Conservation (phyloP, 495 filamentous ascomycete species). For the Pseudoneurospora amorphoporcata region DNA sequence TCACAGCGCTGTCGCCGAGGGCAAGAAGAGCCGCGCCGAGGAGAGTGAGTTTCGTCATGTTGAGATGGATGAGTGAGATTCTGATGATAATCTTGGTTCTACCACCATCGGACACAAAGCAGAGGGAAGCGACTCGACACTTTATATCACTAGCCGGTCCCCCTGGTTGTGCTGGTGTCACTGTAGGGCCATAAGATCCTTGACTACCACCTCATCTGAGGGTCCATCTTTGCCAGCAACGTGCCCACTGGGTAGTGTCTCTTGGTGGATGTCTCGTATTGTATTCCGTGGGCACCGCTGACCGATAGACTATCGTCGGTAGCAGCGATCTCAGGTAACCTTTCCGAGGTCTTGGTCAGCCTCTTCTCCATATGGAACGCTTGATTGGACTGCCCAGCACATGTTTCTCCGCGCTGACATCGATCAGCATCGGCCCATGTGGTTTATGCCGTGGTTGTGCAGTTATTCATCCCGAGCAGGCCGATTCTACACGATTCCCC, state of each 20-base stretch:
- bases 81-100: not conserved
- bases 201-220: not conserved
- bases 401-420: not conserved
- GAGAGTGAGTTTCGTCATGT: conserved; percentile 11
- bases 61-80: not conserved
- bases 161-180: not conserved
- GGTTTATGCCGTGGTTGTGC: not conserved
- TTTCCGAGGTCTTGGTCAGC: not conserved
- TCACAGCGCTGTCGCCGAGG: conserved; percentile 5
- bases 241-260: not conserved
- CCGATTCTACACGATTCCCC: not conserved
- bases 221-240: not conserved
- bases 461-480: not conserved
- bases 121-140: not conserved
- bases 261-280: not conserved
- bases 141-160: not conserved
- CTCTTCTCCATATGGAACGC: not conserved
- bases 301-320: not conserved
- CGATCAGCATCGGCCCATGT: not conserved
- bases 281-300: not conserved
- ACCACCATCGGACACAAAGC: not conserved
- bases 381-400: not conserved
- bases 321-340: not conserved
- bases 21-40: conserved; percentile 10
- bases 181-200: not conserved